Conservation (phyloP, 2,329 filamentous ascomycete species). For the Calonectria hongkongensis region DNA sequence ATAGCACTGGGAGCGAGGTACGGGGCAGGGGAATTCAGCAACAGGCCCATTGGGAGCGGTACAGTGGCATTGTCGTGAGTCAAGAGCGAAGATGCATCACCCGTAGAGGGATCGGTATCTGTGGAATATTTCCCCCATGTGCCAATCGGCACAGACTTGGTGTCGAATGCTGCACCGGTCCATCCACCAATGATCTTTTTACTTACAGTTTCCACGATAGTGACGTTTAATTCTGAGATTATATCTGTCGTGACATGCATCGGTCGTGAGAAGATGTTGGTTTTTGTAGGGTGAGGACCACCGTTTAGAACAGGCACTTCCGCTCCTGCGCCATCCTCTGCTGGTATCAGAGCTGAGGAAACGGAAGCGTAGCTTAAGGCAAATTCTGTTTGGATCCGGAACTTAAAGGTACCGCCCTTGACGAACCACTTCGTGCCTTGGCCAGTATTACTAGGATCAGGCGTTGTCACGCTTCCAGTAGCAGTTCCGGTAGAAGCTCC, state of each 20-base stretch:
- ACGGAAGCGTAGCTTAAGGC: neutral
- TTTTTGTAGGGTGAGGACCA: neutral
- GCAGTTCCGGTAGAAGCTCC: neutral
- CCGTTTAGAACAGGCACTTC: conserved; percentile 2
- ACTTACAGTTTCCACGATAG: neutral
- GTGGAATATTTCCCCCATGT: conserved; percentile 1
- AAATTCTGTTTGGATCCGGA: neutral
- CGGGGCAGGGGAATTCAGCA: neutral
- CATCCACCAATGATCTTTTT: conserved; percentile 1
- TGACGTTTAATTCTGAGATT: neutral
- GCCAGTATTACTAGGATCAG: neutral
- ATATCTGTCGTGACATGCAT: neutral
- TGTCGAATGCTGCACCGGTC: neutral
- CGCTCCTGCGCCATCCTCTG: neutral
- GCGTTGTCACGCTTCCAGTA: neutral
- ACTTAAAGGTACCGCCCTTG: conserved; percentile 4
- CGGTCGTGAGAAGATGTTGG: neutral
- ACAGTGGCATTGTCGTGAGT: neutral
- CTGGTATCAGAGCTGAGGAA: neutral
- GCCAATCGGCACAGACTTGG: neutral
- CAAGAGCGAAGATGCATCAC: neutral
- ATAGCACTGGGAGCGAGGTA: neutral
- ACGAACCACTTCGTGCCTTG: conserved; percentile 1
- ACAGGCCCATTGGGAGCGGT: neutral
- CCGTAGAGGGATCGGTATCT: neutral